phyloP scores from a whole-genome alignment of 2,329 filamentous ascomycete species.

The Calycina marina region DNA sequence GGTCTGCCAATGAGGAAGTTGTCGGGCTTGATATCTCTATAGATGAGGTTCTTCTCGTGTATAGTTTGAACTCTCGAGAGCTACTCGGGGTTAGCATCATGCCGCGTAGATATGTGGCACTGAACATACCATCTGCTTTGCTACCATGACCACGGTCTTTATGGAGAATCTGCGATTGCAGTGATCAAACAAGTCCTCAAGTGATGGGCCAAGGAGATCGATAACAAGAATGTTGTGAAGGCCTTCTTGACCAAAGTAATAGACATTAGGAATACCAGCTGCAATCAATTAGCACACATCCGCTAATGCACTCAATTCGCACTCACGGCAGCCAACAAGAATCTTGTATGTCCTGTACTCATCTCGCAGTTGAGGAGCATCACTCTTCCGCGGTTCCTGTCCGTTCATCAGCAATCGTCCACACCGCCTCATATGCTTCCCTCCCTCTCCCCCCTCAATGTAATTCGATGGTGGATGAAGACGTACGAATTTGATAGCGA shows the following conservation, averaged over 20 bases:
- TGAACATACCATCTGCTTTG: slow-evolving; percentile 79
- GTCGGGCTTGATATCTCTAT: slow-evolving; percentile 98
- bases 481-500: slow-evolving; percentile 97
- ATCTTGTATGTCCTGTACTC: slow-evolving; percentile 99
- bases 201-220: slow-evolving; percentile 82
- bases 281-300: slow-evolving; percentile 23
- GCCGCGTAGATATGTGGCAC: not conserved
- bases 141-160: slow-evolving; percentile 98
- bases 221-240: slow-evolving; percentile 98
- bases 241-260: slow-evolving; percentile 97
- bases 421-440: no score
- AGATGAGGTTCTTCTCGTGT: slow-evolving; percentile 98
- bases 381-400: slow-evolving; percentile 98
- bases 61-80: slow-evolving; percentile 84
- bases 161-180: slow-evolving; percentile 90
- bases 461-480: slow-evolving; percentile 3
- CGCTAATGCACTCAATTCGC: slow-evolving; percentile 7
- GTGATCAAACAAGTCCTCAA: slow-evolving; percentile 95
- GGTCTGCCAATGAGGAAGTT: slow-evolving; percentile 96
- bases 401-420: no score
- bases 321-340: slow-evolving; percentile 95
- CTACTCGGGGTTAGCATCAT: slow-evolving; percentile 27
- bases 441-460: not conserved
- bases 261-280: slow-evolving; percentile 98
- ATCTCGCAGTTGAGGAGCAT: slow-evolving; percentile 92